Evolutionary conservation across 352 stramenopile species (phyloP), one percentile per base, ranked within the genome.

Genomic region (Stephanocyclus meneghinianus): DNA sequence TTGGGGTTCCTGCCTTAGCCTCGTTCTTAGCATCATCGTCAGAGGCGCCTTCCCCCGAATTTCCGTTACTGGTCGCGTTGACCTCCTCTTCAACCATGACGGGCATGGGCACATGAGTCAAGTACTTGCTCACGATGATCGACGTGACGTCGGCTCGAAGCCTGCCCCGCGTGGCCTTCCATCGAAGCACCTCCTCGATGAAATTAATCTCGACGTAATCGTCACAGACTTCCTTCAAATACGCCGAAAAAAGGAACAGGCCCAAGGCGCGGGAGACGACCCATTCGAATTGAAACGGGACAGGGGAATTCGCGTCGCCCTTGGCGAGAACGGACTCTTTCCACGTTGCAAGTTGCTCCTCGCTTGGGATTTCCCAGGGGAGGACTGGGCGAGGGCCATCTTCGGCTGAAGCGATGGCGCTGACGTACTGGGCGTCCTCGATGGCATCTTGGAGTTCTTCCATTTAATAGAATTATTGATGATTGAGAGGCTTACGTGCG

Each of bases 401-500:
- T 50, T 91, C 86, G 56, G 86, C 84, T 3, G 80, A 84, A 1
- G 84, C 56, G 60, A 94, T 92, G 9, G 87, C 89, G 65, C 86
- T 91, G 10, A 94, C 87, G 67, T 94, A 94, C 71, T 92, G 87
- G 7, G 89, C 89, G 70, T 94, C 89, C 66, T 94, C 89, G 48
- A 94, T 92, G 50, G 89, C 89, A 72, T 94, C 89, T 81, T 92
- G 87, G 16, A 94, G 78, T 62, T 93, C 89, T 73, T 93, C 89
- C 89, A 93, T 93, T 57, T 10, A 11, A 8, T 59, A 13, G 7
- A 59, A 2, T 32, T 40, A 6, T 40, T 40, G 32, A 6, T 40
- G 2, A 40, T 40, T 40, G 32, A 40, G 32, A 40, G 6, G 32
- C 2, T 40, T 40, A 2, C 32, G 6, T 6, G 32, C 6, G 32